Evolutionary conservation across 108 stramenopile genomes (phyloP), one percentile per base, ranked within the genome.

Genomic region (Nitzschia sp.): DNA sequence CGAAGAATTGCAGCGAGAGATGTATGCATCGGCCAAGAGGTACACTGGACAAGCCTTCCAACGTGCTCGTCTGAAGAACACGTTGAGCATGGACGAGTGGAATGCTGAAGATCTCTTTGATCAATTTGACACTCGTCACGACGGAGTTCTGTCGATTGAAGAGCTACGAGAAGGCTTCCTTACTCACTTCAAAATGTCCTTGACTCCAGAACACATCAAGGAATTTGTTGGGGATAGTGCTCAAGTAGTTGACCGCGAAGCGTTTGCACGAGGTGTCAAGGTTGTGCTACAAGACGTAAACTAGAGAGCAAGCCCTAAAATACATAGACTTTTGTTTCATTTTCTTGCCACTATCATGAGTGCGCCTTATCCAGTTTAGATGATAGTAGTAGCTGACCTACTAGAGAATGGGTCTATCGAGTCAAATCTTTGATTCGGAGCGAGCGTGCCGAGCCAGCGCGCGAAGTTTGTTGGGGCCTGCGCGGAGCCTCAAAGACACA

Each of bases 31-130:
- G 18, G 82, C 82, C 30, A 82, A 78, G 51, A 59, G 88, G 15
- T 89, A 70, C 59, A 64, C 88, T 36, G 83, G 83, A 3, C 47
- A 74, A 21, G 88, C 88, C 18, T 89, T 89, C 58, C 61, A 77
- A 18, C 79, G 74, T 21, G 81, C 88, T 15, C 49, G 67, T 31
- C 67, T 89, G 36, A 79, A 76, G 54, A 56, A 19, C 0, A 46
- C 68, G 35, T 56, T 83, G 19, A 58, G 49, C 11, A 69, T 87
- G 42, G 53, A 74, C n/a, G 59, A 71, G 19, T 85, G 66, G 77
- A 46, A 89, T 68, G 32, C 74, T 2, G 73, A 79, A 11, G 65
- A 71, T 0, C 30, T 82, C 38, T 89, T 80, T 54, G 57, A 56
- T 2, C 45, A 61, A 29, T 83, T 83, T 53, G 84, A 88, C 59